Evolutionary conservation across 2,329 filamentous ascomycete genomes (phyloP), one percentile per base, ranked within the genome.

Genomic region (Pseudogymnoascus sp.): DNA sequence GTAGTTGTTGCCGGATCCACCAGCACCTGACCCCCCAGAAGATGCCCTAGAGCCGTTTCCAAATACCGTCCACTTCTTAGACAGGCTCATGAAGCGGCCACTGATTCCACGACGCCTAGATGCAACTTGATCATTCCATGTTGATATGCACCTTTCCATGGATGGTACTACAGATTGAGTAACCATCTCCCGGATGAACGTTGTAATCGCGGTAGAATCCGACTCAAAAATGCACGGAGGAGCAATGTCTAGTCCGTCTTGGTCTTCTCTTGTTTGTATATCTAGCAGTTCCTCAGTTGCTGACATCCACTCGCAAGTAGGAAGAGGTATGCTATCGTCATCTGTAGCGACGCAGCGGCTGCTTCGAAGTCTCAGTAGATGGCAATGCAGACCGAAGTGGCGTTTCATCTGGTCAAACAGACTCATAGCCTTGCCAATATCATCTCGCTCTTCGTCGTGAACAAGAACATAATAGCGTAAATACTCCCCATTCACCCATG

Each of bases 331-430:
- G 69, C 90, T 93, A 70, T 97, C 93, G 71, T 97, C 92, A 72
- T 97, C 94, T 1, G 91, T 92, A 64, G 92, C 85, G 35, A 90
- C 87, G 72, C 91, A 93, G 70, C 91, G 89, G 37, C 85, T 88
- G 69, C 90, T 95, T 67, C 93, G 84, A 58, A 99, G 77, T 65
- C 95, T 81, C 34, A 99, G 79, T 9, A 99, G 79, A 74, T 99
- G 94, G 71, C 94, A 99, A 74, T 99, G 92, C 57, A 97, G 78
- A 1, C 94, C 94, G 65, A 99, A 90, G 74, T 97, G 91, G n/a
- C 94, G 86, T 75, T 97, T 99, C 95, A 99, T 99, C 73, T 97
- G 91, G 68, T 99, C 94, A 73, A 96, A 99, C 28, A 97, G 79
- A 16, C 86, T 84, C 73, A 93, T 93, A 11, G 92, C 96, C 74